These are phyloP conservation scores for Exophiala oligosperma DNA, from an alignment of 2,329 filamentous ascomycete species.

Conservation along the genomic window DNA sequence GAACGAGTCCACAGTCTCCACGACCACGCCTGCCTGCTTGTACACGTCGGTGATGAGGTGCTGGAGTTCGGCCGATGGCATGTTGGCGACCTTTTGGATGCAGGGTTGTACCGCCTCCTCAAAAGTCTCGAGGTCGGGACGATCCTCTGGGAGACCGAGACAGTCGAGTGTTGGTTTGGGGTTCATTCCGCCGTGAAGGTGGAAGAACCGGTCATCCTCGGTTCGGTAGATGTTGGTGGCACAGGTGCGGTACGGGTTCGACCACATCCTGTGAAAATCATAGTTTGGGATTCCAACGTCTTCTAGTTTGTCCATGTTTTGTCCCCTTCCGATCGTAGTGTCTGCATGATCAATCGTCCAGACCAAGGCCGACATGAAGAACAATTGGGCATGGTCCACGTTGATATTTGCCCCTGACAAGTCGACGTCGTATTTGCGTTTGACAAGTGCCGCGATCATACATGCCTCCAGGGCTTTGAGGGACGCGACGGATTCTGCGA, in stretches of 20 bases:
- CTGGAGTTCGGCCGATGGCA: slow-evolving; percentile 29
- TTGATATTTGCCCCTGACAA: slow-evolving; percentile 48
- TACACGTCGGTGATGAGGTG: slow-evolving; percentile 35
- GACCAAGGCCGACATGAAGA: slow-evolving; percentile 44
- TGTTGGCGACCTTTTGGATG: slow-evolving; percentile 34
- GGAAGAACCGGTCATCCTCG: slow-evolving; percentile 47
- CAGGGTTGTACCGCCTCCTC: slow-evolving; percentile 36
- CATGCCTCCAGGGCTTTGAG: slow-evolving; percentile 52
- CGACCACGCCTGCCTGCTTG: slow-evolving; percentile 43
- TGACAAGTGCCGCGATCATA: slow-evolving; percentile 46
- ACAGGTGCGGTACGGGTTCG: background rate
- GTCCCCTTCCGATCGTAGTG: slow-evolving; percentile 25
- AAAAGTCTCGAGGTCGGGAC: slow-evolving; percentile 15
- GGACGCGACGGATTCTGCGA: slow-evolving; percentile 54
- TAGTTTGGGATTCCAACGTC: slow-evolving; percentile 53
- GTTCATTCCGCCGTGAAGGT: slow-evolving; percentile 50
- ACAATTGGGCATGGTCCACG: slow-evolving; percentile 48
- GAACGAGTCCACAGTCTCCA: slow-evolving; percentile 40
- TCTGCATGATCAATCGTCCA: slow-evolving; percentile 36
- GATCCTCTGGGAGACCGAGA: slow-evolving; percentile 36
- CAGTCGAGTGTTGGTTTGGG: slow-evolving; percentile 42
- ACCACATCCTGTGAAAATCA: slow-evolving; percentile 56
- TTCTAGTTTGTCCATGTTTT: slow-evolving; percentile 8
- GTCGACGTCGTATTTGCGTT: slow-evolving; percentile 46
- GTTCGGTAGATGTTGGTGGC: slow-evolving; percentile 47